Evolutionary conservation across 768 basidiomycete species (phyloP), one percentile per base, ranked within the genome.

Genomic region (Trametes maxima): DNA sequence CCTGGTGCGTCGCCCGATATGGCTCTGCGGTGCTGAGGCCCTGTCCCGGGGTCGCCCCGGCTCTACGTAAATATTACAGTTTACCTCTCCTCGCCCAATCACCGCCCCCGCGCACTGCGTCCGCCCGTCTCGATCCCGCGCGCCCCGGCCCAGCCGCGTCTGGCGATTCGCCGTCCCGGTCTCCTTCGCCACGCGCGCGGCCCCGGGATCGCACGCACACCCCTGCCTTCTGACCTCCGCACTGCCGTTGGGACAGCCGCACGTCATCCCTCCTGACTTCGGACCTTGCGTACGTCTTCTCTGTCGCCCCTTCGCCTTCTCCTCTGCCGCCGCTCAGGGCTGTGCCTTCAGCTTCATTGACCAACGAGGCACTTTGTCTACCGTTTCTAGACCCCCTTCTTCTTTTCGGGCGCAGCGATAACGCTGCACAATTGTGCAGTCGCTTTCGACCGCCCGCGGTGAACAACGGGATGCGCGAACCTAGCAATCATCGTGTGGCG

Each of bases 51-150:
- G 44, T 57, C 52, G 59, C 42, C 36, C 53, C 53, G 53, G 7
- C 16, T 45, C 48, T 54, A 63, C 62, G 62, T 63, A 63, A 63
- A 43, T 6, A 49, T 63, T 54, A 58, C 56, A 46, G 62, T 63
- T 62, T 63, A 25, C 62, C 62, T 63, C 57, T 21, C 45, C 51
- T 19, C 39, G 42, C 3, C 62, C 62, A 63, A 63, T 63, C 48
- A 57, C 22, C 49, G 44, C 21, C 33, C 24, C 14, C 19, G 25
- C 44, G 24, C 22, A 53, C 21, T 40, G 35, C 37, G 19, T 28
- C 55, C 55, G 54, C 39, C 19, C 35, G 37, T 39, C 47, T 47
- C 37, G 47, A 48, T 36, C 25, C 24, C 22, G 47, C 46, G 56
- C 37, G 56, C 56, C 37, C 56, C 56, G 56, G 48, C 43, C 22